A percentile compares a stretch with the other conserved stretches of the same genome.
Conservation (phyloP, 1,139 yeast genomes). For the Pneumocystis oryctolagi region DNA sequence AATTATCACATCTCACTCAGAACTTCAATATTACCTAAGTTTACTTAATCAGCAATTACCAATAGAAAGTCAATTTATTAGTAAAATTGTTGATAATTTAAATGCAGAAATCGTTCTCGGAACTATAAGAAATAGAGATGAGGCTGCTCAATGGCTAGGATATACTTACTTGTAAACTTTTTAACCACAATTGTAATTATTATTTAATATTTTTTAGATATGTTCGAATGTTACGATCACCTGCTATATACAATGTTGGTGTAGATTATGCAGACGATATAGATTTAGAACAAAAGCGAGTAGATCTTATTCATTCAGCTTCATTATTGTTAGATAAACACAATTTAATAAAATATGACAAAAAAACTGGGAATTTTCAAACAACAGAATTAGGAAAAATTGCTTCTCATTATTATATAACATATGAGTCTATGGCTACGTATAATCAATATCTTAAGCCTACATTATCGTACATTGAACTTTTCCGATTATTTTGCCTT, state of each 20-base stretch:
- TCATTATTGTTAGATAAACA: slow-evolving; percentile 40
- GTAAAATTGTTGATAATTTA: slow-evolving; percentile 52
- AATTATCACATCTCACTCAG: slow-evolving; percentile 74
- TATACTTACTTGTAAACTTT: slow-evolving; percentile 44
- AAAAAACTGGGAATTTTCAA: slow-evolving; percentile 31
- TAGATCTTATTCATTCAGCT: slow-evolving; percentile 66
- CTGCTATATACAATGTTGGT: slow-evolving; percentile 62
- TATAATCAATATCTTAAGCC: slow-evolving; percentile 52
- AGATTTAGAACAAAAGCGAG: slow-evolving; percentile 37
- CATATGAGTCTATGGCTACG: slow-evolving; percentile 47
- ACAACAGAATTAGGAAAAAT: slow-evolving; percentile 73
- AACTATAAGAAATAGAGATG: slow-evolving; percentile 42
- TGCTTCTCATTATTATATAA: slow-evolving; percentile 76
- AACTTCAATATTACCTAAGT: slow-evolving; percentile 76
- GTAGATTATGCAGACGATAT: slow-evolving; percentile 44
- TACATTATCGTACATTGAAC: slow-evolving; percentile 48
- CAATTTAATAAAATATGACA: slow-evolving; percentile 42
- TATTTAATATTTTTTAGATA: slow-evolving; percentile 21
- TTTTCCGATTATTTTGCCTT: slow-evolving; percentile 58
- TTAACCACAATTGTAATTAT: not conserved
- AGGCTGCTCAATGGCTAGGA: slow-evolving; percentile 67
- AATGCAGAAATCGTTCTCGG: slow-evolving; percentile 85
- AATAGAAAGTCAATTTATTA: slow-evolving; percentile 73
- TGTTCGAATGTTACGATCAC: slow-evolving; percentile 64
- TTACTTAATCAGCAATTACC: slow-evolving; percentile 80